These are phyloP conservation scores for Stephania cephalantha DNA, from an alignment of 164 flowering plant species.

Conservation along the genomic window DNA sequence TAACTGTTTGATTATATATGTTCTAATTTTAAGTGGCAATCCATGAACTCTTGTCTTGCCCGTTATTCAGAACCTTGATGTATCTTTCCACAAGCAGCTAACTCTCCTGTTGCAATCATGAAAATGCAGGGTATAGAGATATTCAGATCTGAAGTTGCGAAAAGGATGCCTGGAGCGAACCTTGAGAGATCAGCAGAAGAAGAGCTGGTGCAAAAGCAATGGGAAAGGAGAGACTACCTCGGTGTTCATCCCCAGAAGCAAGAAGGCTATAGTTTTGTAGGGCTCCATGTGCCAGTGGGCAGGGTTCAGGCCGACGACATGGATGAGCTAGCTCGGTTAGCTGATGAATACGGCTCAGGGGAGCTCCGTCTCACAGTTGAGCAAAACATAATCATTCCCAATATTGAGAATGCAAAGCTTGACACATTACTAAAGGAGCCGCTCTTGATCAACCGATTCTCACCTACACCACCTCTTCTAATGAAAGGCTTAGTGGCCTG, in stretches of 20 bases:
- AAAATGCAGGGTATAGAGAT: slow-evolving; percentile 76
- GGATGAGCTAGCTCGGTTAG: slow-evolving; percentile 81
- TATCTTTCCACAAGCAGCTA: background rate
- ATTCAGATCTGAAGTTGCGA: slow-evolving; percentile 80
- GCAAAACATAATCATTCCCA: slow-evolving; percentile 89
- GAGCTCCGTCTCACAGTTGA: slow-evolving; percentile 94
- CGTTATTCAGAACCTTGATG: background rate
- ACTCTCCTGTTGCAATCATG: background rate
- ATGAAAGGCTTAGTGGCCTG: slow-evolving; percentile 90
- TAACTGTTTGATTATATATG: background rate
- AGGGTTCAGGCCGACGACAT: slow-evolving; percentile 85
- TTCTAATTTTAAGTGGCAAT: background rate
- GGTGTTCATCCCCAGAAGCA: slow-evolving; percentile 94
- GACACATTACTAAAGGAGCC: slow-evolving; percentile 66
- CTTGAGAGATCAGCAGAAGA: slow-evolving; percentile 65
- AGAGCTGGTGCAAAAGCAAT: slow-evolving; percentile 56
- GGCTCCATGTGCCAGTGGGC: slow-evolving; percentile 87
- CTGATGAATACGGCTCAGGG: slow-evolving; percentile 77
- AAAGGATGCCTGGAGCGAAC: slow-evolving; percentile 65
- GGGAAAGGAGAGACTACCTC: slow-evolving; percentile 81
- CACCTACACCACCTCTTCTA: slow-evolving; percentile 69
- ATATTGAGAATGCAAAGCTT: slow-evolving; percentile 53
- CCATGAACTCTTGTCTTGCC: background rate
- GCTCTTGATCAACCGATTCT: slow-evolving; percentile 45
- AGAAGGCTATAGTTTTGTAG: slow-evolving; percentile 70